These are phyloP conservation scores for Botrytis elliptica DNA, from an alignment of 2,329 filamentous ascomycete species.

Conservation along the genomic window DNA sequence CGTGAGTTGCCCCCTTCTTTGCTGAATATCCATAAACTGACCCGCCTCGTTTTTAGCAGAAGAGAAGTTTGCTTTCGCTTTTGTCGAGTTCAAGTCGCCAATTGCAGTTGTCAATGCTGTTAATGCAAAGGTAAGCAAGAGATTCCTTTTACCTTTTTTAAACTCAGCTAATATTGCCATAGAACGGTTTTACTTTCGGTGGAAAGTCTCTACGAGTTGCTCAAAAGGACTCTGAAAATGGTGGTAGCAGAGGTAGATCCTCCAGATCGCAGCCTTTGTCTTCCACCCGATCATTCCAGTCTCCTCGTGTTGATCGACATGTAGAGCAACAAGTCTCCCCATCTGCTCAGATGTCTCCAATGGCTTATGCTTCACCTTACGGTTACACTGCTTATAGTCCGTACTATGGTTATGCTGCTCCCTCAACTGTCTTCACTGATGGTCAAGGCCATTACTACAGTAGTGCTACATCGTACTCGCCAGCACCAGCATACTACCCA, in stretches of 20 bases:
- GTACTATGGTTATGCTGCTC: slow-evolving; percentile 20
- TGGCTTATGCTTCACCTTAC: slow-evolving; percentile 26
- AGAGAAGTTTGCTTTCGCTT: slow-evolving; percentile 40
- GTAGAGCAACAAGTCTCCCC: slow-evolving; percentile 24
- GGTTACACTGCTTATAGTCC: slow-evolving; percentile 24
- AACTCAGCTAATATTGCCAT: background rate
- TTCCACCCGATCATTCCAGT: slow-evolving; percentile 22
- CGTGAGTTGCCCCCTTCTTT: slow-evolving; percentile 27
- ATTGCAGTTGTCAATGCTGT: slow-evolving; percentile 31
- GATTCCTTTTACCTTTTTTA: background rate
- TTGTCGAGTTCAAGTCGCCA: slow-evolving; percentile 38
- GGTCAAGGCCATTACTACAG: slow-evolving; percentile 29
- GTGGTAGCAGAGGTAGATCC: slow-evolving; percentile 22
- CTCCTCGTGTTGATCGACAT: slow-evolving; percentile 26
- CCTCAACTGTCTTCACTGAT: slow-evolving; percentile 24
- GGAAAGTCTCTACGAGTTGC: slow-evolving; percentile 34
- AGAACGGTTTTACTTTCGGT: slow-evolving; percentile 32
- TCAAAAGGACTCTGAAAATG: slow-evolving; percentile 37
- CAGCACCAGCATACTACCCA: slow-evolving; percentile 26
- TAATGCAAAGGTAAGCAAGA: slow-evolving; percentile 29
- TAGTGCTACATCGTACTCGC: slow-evolving; percentile 22
- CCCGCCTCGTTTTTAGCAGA: slow-evolving; percentile 27
- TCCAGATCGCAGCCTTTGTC: slow-evolving; percentile 10
- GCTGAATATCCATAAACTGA: slow-evolving; percentile 23
- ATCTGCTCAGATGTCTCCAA: slow-evolving; percentile 24